These are phyloP conservation scores for Metroxylon sagu DNA, from an alignment of 176 grass and related monocot genomes.

Conservation along the genomic window DNA sequence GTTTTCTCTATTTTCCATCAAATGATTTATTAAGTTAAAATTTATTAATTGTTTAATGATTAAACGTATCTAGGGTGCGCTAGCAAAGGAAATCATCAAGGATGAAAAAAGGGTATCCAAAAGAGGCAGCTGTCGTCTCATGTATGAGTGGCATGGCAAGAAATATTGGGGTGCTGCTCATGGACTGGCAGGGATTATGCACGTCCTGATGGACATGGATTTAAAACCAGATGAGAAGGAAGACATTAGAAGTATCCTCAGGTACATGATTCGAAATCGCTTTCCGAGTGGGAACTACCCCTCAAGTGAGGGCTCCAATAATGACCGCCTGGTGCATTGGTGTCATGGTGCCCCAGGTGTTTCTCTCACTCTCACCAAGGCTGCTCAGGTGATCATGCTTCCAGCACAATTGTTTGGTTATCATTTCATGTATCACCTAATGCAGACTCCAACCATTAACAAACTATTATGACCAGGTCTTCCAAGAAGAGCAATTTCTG, in stretches of 20 bases:
- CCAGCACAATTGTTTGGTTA: too few relatives aligned
- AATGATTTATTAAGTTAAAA: too few relatives aligned
- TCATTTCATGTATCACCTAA: too few relatives aligned
- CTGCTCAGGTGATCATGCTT: slow-evolving; percentile 37
- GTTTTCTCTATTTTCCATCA: background rate
- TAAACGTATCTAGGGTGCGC: slow-evolving; percentile 30
- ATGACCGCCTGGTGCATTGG: slow-evolving; percentile 70
- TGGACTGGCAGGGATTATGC: slow-evolving; percentile 83
- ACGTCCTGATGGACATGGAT: slow-evolving; percentile 64
- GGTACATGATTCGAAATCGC: slow-evolving; percentile 70
- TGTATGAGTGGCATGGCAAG: slow-evolving; percentile 83
- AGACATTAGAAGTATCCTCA: slow-evolving; percentile 62
- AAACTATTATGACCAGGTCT: slow-evolving; percentile 44
- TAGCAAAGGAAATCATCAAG: slow-evolving; percentile 55
- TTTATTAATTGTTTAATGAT: background rate
- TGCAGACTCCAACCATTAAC: background rate
- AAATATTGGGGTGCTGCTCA: slow-evolving; percentile 89
- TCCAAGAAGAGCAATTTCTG: slow-evolving; percentile 67
- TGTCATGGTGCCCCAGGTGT: slow-evolving; percentile 89
- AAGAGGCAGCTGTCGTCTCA: slow-evolving; percentile 48
- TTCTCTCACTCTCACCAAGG: slow-evolving; percentile 63
- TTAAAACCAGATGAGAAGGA: slow-evolving; percentile 44
- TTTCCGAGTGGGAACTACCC: slow-evolving; percentile 73
- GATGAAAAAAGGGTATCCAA: slow-evolving; percentile 58
- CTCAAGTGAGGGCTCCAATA: slow-evolving; percentile 47